Evolutionary conservation across 2,329 filamentous ascomycete genomes (phyloP), one percentile per base, ranked within the genome.

Genomic region (Aspergillus sp.): DNA sequence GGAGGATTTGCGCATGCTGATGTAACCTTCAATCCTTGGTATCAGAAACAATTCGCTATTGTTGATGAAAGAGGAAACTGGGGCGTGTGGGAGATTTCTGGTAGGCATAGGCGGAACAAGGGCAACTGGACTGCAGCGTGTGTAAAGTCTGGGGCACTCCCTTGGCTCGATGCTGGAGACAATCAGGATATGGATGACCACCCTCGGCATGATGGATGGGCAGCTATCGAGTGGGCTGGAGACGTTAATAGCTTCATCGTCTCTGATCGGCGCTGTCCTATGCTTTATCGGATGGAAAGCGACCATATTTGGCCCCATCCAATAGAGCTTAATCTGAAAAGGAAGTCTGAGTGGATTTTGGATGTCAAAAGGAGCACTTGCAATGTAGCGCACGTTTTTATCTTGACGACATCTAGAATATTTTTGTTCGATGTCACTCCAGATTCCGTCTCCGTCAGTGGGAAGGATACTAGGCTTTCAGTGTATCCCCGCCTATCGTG

Each of bases 21-120:
- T 59, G 68, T 83, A 8, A 59, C 71, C 6, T 83, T 83, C 60
- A 81, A 83, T 53, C 79, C 79, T 4, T 78, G 74, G 67, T 77
- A 78, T 56, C 70, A 75, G 44, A 69, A 70, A n/a, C 75, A 80
- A 53, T 58, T 83, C 45, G 79, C 69, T 2, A 64, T 82, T 10
- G 60, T 82, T 13, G 78, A 83, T 55, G 67, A 70, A 36, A 52
- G 59, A 28, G 78, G 77, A 1, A 64, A 64, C 33, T 84, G 80
- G 81, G 73, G 66, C 42, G 57, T 82, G 33, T 71, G 65, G 73
- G 66, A 67, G 46, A 51, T 75, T 19, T 59, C 61, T 27, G 62
- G 65, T 35, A 58, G 61, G 29, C 47, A 56, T 36, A 58, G 57
- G 43, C 49, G 57, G 39, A 52, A 51, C 35, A 57, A 61, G 39